phyloP scores from a whole-genome alignment of 2,329 filamentous ascomycete genomes.

The Aspergillus brasiliensis region DNA sequence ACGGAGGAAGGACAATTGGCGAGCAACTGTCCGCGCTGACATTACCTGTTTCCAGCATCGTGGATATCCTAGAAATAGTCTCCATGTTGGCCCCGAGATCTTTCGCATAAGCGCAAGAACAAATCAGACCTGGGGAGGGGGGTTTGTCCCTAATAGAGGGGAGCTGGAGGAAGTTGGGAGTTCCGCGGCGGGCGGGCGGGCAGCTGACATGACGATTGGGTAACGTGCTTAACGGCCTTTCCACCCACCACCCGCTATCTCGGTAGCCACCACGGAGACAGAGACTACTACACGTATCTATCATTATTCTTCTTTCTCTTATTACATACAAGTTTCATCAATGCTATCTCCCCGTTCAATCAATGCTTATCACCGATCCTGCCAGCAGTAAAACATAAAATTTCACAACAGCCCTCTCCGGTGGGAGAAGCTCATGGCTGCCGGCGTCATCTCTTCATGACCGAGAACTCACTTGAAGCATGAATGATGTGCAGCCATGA shows the following conservation, averaged over 20 bases:
- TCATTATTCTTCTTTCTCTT: no score
- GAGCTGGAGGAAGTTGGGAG: constrained; percentile 12
- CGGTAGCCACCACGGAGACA: no score
- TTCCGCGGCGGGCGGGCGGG: constrained; percentile 12
- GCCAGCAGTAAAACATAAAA: no score
- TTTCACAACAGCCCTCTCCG: no score
- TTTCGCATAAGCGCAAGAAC: constrained; percentile 10
- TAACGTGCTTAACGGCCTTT: constrained; percentile 2
- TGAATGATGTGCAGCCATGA: no score
- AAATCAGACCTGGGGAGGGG: constrained; percentile 4
- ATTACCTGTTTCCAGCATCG: constrained; percentile 90
- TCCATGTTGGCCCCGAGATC: constrained; percentile 66
- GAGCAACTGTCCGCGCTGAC: not conserved
- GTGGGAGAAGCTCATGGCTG: no score
- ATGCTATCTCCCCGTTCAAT: no score
- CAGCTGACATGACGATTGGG: constrained; percentile 14
- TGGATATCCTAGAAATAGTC: constrained; percentile 91
- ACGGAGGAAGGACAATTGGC: constrained; percentile 6
- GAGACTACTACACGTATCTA: no score
- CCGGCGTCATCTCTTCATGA: no score
- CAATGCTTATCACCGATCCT: no score
- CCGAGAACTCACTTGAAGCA: no score
- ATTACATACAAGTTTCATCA: no score
- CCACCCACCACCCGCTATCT: not conserved
- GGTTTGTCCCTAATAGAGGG: constrained; percentile 1